Conservation (phyloP, 2,329 filamentous ascomycete species). For the Fusarium lyarnte region DNA sequence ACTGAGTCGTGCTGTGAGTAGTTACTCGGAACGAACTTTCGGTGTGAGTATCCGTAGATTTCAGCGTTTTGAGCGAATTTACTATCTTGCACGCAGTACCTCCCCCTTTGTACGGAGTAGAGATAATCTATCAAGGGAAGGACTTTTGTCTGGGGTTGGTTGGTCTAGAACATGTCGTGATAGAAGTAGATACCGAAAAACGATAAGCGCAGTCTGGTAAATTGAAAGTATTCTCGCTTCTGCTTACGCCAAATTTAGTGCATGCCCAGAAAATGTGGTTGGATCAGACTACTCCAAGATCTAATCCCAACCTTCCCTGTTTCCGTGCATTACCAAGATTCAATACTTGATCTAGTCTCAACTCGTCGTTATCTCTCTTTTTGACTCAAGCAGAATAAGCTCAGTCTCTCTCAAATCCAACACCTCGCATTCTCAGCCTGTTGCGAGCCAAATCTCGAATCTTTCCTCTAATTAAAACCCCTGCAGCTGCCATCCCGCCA, state of each 20-base stretch:
- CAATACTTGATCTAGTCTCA: neutral
- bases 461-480: conserved; percentile 20
- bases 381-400: neutral
- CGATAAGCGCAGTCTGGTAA: conserved; percentile 12
- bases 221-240: conserved; percentile 20
- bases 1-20: conserved; percentile 11
- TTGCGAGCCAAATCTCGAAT: neutral
- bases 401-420: no score
- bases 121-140: neutral
- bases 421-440: neutral
- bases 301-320: conserved; percentile 26
- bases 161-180: conserved; percentile 6
- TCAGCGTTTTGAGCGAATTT: neutral
- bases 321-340: conserved; percentile 1
- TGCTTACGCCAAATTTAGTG: conserved; percentile 28
- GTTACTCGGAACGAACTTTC: neutral
- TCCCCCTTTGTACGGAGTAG: neutral
- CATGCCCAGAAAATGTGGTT: conserved; percentile 29
- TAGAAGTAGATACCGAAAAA: neutral
- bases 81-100: neutral
- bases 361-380: neutral
- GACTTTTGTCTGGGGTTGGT: neutral
- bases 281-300: conserved; percentile 10
- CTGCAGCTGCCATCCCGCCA: conserved; percentile 35
- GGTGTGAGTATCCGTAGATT: neutral